phyloP scores from a whole-genome alignment of 2,329 filamentous ascomycete species.

The Talaromyces sp. region DNA sequence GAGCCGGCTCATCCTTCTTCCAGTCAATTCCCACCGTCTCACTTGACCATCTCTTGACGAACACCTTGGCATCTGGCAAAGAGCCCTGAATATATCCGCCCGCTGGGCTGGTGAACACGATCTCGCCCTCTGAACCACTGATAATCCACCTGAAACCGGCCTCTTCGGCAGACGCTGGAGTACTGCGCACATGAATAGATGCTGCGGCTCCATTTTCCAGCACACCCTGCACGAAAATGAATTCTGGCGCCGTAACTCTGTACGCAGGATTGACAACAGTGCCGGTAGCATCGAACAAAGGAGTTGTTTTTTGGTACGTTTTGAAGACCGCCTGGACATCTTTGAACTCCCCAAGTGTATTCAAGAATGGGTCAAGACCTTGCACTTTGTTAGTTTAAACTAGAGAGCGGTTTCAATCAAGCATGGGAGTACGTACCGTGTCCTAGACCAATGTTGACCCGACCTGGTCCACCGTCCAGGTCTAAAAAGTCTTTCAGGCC shows the following conservation, averaged over 20 bases:
- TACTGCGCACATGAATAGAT: conserved; percentile 13
- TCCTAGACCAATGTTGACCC: conserved; percentile 13
- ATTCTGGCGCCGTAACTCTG: conserved; percentile 13
- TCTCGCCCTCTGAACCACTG: conserved; percentile 15
- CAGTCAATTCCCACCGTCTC: conserved; percentile 7
- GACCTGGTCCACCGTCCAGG: conserved; percentile 9
- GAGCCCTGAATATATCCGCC: conserved; percentile 2
- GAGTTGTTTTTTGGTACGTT: conserved; percentile 6
- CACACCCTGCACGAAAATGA: conserved; percentile 12
- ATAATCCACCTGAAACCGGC: conserved; percentile 14
- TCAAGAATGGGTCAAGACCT: conserved; percentile 14
- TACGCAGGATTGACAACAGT: conserved; percentile 8
- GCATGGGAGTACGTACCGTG: conserved; percentile 2
- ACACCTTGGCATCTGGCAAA: conserved; percentile 5
- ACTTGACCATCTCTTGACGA: conserved; percentile 12
- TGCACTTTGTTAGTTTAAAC: background rate
- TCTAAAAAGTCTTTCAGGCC: conserved; percentile 8
- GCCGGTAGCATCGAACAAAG: conserved; percentile 12
- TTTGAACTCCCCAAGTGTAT: conserved; percentile 15
- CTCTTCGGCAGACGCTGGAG: background rate
- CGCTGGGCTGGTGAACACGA: conserved; percentile 5
- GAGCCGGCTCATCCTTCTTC: conserved; percentile 1
- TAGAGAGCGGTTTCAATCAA: background rate
- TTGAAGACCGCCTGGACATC: conserved; percentile 14
- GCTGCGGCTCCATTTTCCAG: conserved; percentile 13